phyloP scores from a whole-genome alignment of 352 stramenopile genomes.

The Pythium apleroticum region DNA sequence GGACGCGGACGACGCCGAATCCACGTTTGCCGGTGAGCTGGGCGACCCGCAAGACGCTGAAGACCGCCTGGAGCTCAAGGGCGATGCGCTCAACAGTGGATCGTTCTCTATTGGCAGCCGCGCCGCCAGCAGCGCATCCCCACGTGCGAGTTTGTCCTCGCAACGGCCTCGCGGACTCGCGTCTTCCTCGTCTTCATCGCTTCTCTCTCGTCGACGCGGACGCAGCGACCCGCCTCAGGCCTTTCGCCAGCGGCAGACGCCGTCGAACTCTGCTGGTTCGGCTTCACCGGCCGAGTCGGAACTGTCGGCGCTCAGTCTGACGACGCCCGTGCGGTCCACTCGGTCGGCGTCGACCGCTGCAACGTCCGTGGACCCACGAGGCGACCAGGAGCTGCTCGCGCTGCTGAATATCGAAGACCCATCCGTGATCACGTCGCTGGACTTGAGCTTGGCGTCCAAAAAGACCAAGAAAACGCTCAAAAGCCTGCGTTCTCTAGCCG shows the following conservation, averaged over 20 bases:
- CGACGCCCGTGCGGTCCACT: conserved; percentile 11
- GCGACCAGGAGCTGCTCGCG: conserved; percentile 37
- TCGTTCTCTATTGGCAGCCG: conserved; percentile 15
- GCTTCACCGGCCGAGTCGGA: conserved; percentile 13
- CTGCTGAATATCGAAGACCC: conserved; percentile 13
- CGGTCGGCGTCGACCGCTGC: conserved; percentile 15
- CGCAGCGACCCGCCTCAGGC: conserved; percentile 14
- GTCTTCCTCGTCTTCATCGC: not conserved
- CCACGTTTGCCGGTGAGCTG: not conserved
- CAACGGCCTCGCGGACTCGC: not conserved
- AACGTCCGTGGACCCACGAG: conserved; percentile 16
- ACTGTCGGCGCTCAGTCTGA: conserved; percentile 5
- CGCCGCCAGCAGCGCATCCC: conserved; percentile 13
- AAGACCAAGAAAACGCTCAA: conserved; percentile 63
- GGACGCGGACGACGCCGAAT: not conserved
- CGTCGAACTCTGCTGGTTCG: conserved; percentile 8
- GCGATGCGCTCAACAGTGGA: conserved; percentile 21
- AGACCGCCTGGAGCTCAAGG: conserved; percentile 11
- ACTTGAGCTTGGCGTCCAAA: conserved; percentile 46
- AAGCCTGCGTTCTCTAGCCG: conserved; percentile 44
- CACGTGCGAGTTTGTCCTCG: conserved; percentile 13
- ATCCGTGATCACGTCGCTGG: conserved; percentile 34
- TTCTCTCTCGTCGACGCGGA: conserved; percentile 11
- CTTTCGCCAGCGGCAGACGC: conserved; percentile 1
- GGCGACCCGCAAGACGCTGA: not conserved